Conservation (phyloP, 2,329 filamentous ascomycete species). For the Botrytis squamosa region DNA sequence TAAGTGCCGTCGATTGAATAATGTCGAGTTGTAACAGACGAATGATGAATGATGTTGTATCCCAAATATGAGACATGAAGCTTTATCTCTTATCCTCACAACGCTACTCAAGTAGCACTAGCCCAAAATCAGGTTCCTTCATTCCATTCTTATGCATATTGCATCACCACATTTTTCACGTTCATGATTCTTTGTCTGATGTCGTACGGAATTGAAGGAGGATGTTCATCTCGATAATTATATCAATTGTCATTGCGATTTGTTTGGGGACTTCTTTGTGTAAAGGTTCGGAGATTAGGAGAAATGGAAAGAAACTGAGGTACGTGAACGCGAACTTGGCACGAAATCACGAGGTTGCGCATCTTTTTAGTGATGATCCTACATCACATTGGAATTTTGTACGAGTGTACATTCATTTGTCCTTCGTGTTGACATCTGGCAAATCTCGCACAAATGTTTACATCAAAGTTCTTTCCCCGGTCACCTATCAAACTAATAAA, state of each 20-base stretch:
- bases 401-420: background rate
- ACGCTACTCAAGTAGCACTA: background rate
- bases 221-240: constrained; percentile 31
- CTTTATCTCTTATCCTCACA: background rate
- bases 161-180: constrained; percentile 12
- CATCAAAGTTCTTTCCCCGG: background rate
- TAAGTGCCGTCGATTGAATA: background rate
- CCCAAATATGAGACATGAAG: background rate
- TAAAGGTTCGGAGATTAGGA: constrained; percentile 31
- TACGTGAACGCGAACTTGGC: constrained; percentile 23
- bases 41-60: background rate
- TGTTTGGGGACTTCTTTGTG: constrained; percentile 26
- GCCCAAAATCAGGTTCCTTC: background rate
- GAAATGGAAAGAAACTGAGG: constrained; percentile 36
- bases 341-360: background rate
- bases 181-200: background rate
- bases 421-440: background rate
- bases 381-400: background rate
- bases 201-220: background rate
- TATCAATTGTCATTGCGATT: constrained; percentile 23
- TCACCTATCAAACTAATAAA: background rate
- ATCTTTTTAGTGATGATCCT: background rate
- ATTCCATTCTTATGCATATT: constrained; percentile 6
- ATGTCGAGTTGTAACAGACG: background rate
- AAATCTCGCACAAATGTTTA: background rate